Evolutionary conservation across 441 rosid species (phyloP), one percentile per base, ranked within the genome.

Genomic region (Erodium texanum): DNA sequence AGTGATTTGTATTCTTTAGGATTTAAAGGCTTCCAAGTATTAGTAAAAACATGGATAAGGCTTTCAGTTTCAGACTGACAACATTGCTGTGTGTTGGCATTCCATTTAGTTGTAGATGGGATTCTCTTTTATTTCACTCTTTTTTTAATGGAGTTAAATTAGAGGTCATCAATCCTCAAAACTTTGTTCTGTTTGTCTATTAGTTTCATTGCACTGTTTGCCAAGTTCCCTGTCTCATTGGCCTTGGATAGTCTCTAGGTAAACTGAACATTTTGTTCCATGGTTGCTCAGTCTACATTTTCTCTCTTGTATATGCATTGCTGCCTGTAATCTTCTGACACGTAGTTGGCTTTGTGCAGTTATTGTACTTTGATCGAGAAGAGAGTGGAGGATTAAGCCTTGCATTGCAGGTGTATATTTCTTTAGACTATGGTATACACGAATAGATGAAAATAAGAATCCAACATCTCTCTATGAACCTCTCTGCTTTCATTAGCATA

Each of bases 301-400:
- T 45, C 52, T 45, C 52, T 10, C n/a, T 45, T 12, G 7, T 36
- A 6, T 36, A 6, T 45, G 52, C 52, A 45, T 45, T 45, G 52
- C 29, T 27, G 29, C 29, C n/a, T 14, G 41, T 36, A 19, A 15
- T 68, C 32, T 65, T 4, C 10, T 64, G 23, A 50, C 70, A 50
- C 70, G 41, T 67, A 50, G 62, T 76, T 82, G 64, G 69, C 71
- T 83, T 77, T 76, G 32, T 83, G 80, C 95, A 93, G 99, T 81
- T 93, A 66, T 80, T 93, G 77, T 84, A 88, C 74, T 93, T 91
- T 77, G 99, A 93, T 73, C 88, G 64, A 69, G 99, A 88, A 76
- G 90, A 81, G 66, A 80, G 69, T 66, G 81, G 87, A 65, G 96
- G 99, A 74, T 74, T 93, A 71, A 88, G 88, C 93, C 90, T 93